phyloP scores from a whole-genome alignment of 139 green algal genomes.

The Chlorella sorokiniana region DNA sequence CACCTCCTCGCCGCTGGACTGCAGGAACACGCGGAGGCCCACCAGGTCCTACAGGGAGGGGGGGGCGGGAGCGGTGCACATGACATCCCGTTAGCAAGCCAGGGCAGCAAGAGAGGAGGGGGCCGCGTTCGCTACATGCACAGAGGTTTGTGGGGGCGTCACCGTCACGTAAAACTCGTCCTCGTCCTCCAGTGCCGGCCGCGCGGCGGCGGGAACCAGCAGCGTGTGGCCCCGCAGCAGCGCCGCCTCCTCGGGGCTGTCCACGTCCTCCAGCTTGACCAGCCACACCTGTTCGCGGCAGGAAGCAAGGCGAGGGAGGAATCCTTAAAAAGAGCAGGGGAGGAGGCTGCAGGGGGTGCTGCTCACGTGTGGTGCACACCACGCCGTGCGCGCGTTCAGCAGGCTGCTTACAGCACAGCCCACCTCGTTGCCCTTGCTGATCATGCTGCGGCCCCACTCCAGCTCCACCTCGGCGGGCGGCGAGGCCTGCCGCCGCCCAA shows the following conservation, averaged over 20 bases:
- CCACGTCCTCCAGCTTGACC: slow-evolving; percentile 50
- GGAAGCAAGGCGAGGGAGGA: no score
- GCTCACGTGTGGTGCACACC: no score
- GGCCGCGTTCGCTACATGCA: background rate
- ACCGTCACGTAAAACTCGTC: slow-evolving; percentile 66
- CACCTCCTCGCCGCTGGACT: slow-evolving; percentile 27
- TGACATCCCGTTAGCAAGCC: background rate
- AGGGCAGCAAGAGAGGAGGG: background rate
- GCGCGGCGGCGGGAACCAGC: slow-evolving; percentile 35
- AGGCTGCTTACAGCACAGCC: no score
- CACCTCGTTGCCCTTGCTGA: slow-evolving; percentile 46
- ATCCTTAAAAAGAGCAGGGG: no score
- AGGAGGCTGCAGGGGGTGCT: background rate
- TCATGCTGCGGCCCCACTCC: slow-evolving; percentile 32
- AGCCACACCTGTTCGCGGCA: slow-evolving; percentile 41
- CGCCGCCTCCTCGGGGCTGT: slow-evolving; percentile 44
- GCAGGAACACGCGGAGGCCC: slow-evolving; percentile 40
- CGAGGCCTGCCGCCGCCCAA: background rate
- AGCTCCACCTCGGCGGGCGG: slow-evolving; percentile 22
- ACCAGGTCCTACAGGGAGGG: slow-evolving; percentile 40
- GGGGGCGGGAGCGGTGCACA: background rate
- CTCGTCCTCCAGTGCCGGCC: slow-evolving; percentile 47
- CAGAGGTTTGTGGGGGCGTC: no score
- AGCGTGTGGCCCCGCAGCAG: slow-evolving; percentile 43
- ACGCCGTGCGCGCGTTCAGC: no score